A percentile compares a stretch with the other conserved stretches of the same genome.
phyloP scores from a whole-genome alignment of 2,329 filamentous ascomycete genomes.

The Rhynchosporium agropyri region DNA sequence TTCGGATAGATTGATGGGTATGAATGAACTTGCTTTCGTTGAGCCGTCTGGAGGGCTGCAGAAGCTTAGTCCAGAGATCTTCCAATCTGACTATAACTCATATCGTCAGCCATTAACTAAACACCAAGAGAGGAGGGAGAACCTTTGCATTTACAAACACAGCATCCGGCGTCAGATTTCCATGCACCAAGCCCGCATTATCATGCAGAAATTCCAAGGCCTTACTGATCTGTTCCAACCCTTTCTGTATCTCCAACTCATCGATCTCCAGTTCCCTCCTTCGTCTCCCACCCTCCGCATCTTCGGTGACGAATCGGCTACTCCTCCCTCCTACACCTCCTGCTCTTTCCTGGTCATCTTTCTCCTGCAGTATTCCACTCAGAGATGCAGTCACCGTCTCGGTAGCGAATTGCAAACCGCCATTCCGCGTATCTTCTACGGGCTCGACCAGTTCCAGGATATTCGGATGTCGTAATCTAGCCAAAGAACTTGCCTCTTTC shows the following conservation, averaged over 20 bases:
- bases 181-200: constrained; percentile 90
- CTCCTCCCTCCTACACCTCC: constrained; percentile 69
- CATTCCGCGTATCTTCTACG: constrained; percentile 88
- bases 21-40: constrained; percentile 72
- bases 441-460: constrained; percentile 92
- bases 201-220: constrained; percentile 95
- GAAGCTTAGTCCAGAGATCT: constrained; percentile 92
- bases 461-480: constrained; percentile 85
- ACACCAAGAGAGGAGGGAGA: constrained; percentile 40
- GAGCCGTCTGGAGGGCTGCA: constrained; percentile 79
- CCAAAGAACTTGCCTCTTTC: constrained; percentile 87
- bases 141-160: constrained; percentile 93
- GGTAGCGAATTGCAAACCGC: constrained; percentile 93
- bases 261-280: constrained; percentile 89
- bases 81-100: constrained; percentile 82
- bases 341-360: constrained; percentile 79
- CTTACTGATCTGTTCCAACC: constrained; percentile 88
- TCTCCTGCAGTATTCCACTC: constrained; percentile 78
- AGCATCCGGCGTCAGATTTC: constrained; percentile 90
- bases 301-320: constrained; percentile 80
- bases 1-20: constrained; percentile 80
- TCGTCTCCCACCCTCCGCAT: constrained; percentile 71
- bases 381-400: constrained; percentile 91
- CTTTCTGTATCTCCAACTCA: constrained; percentile 97
- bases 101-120: constrained; percentile 38